These are phyloP conservation scores for Colletotrichum tofieldiae DNA, from an alignment of 2,329 filamentous ascomycete species.

Conservation along the genomic window DNA sequence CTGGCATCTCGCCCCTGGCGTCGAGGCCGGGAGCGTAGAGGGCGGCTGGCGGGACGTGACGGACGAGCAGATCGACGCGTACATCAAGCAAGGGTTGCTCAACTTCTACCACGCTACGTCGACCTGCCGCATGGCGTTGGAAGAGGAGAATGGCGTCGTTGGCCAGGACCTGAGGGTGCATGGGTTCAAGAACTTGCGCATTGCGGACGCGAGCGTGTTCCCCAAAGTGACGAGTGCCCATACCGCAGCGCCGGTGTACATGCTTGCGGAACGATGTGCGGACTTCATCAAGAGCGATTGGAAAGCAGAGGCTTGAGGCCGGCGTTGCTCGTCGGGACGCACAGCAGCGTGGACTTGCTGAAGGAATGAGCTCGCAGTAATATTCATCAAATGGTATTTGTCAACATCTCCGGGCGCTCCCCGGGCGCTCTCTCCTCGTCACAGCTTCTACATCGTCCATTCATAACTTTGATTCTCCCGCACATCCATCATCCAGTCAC, in stretches of 20 bases:
- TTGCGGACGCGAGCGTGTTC: conserved; percentile 50
- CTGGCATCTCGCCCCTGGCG: too few species aligned
- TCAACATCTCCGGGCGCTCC: neutral
- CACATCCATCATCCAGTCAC: conserved; percentile 43
- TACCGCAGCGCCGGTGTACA: conserved; percentile 50
- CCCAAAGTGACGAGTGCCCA: conserved; percentile 40
- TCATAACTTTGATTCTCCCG: conserved; percentile 20
- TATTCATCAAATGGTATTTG: neutral
- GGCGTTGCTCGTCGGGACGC: neutral
- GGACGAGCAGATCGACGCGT: too few species aligned
- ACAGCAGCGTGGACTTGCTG: neutral
- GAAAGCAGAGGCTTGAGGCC: neutral
- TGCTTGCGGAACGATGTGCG: conserved; percentile 52
- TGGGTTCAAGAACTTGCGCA: conserved; percentile 43
- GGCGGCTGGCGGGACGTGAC: too few species aligned
- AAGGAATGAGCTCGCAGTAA: neutral
- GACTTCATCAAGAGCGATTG: conserved; percentile 48
- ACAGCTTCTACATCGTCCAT: neutral
- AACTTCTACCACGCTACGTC: too few species aligned
- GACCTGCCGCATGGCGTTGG: too few species aligned
- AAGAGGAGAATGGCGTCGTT: conserved; percentile 38
- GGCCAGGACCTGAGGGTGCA: conserved; percentile 41
- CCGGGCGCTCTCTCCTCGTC: too few species aligned
- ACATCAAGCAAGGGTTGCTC: too few species aligned
- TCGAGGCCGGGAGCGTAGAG: too few species aligned